phyloP scores from a whole-genome alignment of 1,284 basidiomycete species.

The Exobasidium rhododendri region DNA sequence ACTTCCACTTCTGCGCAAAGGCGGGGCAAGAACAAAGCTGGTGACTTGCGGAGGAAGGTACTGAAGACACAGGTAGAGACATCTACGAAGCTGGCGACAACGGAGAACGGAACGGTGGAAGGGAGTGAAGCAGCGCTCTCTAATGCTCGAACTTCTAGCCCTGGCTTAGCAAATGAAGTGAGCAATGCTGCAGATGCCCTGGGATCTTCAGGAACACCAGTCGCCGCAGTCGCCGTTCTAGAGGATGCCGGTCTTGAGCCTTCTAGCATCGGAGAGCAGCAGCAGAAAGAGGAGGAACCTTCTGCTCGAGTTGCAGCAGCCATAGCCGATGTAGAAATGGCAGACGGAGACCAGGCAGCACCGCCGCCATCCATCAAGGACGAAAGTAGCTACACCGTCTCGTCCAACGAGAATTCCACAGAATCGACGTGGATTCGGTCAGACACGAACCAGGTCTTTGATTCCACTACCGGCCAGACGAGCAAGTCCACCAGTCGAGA shows the following conservation, averaged over 20 bases:
- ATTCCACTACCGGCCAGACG: slow-evolving; percentile 24
- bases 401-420: no score
- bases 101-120: background rate
- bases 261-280: slow-evolving; percentile 31
- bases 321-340: slow-evolving; percentile 34
- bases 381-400: slow-evolving; percentile 10
- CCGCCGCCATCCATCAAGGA: no score
- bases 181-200: slow-evolving; percentile 23
- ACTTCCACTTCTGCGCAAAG: slow-evolving; percentile 22
- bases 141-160: background rate
- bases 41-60: slow-evolving; percentile 35
- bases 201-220: slow-evolving; percentile 19
- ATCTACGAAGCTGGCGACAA: slow-evolving; percentile 6
- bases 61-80: slow-evolving; percentile 38
- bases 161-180: slow-evolving; percentile 9
- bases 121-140: background rate
- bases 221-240: slow-evolving; percentile 25
- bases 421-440: slow-evolving; percentile 59
- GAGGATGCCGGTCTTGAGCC: slow-evolving; percentile 18
- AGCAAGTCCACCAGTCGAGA: background rate
- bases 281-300: slow-evolving; percentile 16
- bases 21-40: slow-evolving; percentile 23
- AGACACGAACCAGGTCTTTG: slow-evolving; percentile 48
- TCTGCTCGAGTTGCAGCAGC: slow-evolving; percentile 22
- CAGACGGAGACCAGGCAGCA: slow-evolving; percentile 19